These are phyloP conservation scores for Plasmodium sp. DNA, from an alignment of 169 alveolate genomes.

Conservation along the genomic window DNA sequence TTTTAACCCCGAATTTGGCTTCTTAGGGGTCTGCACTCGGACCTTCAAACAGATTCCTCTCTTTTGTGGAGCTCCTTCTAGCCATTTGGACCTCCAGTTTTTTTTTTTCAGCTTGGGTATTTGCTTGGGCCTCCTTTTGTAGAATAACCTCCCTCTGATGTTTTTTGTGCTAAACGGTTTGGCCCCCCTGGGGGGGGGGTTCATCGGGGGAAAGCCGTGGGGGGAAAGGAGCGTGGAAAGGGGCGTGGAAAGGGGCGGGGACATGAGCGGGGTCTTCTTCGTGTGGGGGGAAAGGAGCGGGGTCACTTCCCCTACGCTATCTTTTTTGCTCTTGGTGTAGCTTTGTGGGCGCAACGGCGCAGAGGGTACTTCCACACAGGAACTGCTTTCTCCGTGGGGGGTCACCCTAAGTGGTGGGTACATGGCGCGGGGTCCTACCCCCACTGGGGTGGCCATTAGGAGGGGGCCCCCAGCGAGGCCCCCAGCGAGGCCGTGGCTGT, in stretches of 20 bases:
- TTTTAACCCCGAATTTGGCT: constrained; percentile 89
- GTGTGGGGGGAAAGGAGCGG: neutral
- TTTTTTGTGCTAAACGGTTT: constrained; percentile 80
- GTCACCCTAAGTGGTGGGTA: neutral
- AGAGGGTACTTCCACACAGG: neutral
- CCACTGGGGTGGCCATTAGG: neutral
- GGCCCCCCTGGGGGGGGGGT: neutral
- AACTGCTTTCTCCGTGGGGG: neutral
- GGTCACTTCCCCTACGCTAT: neutral
- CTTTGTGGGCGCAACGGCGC: neutral
- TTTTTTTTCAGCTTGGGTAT: constrained; percentile 84
- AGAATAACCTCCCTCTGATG: constrained; percentile 84
- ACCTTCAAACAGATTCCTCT: constrained; percentile 85
- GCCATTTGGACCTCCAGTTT: constrained; percentile 87
- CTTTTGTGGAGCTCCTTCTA: constrained; percentile 88
- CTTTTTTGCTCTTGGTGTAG: neutral
- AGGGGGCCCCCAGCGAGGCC: neutral
- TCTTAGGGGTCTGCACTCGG: constrained; percentile 87
- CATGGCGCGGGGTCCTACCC: neutral
- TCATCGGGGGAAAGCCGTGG: neutral
- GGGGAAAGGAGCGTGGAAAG: neutral
- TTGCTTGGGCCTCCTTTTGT: constrained; percentile 86
- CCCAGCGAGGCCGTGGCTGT: neutral
- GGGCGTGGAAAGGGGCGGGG: neutral
- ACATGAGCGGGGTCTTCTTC: neutral